A percentile compares a stretch with the other conserved stretches of the same genome.
These are phyloP conservation scores for Rhodosporidiobolus sp. DNA, from an alignment of 768 basidiomycete genomes.

Conservation along the genomic window DNA sequence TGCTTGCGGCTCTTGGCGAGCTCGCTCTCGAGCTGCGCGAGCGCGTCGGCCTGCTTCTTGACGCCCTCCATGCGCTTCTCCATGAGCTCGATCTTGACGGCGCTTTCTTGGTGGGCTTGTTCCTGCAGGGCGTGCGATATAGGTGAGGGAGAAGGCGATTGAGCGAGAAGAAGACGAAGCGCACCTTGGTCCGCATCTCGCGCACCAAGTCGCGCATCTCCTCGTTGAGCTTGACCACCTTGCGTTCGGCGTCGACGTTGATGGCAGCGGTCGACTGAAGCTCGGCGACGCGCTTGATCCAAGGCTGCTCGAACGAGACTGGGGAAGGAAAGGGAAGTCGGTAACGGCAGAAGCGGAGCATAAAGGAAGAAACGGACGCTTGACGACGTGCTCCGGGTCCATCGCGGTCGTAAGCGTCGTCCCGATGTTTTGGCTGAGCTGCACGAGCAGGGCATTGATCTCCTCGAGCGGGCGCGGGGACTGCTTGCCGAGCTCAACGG, in stretches of 20 bases:
- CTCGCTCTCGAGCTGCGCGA: slow-evolving; percentile 75
- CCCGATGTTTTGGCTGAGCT: slow-evolving; percentile 68
- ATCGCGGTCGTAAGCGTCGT: slow-evolving; percentile 67
- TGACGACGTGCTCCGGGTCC: slow-evolving; percentile 73
- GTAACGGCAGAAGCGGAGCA: not conserved
- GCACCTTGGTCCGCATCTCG: slow-evolving; percentile 57
- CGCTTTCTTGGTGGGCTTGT: slow-evolving; percentile 79
- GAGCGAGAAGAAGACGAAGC: too few relatives aligned
- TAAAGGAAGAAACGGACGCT: slow-evolving; percentile 58
- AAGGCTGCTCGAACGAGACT: slow-evolving; percentile 66
- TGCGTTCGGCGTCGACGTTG: slow-evolving; percentile 88
- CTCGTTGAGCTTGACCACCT: slow-evolving; percentile 77
- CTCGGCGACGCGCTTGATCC: slow-evolving; percentile 75
- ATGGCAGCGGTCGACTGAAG: slow-evolving; percentile 77
- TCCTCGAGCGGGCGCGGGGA: slow-evolving; percentile 33
- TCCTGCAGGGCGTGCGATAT: slow-evolving; percentile 57
- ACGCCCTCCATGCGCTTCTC: slow-evolving; percentile 86
- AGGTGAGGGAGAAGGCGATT: too few relatives aligned
- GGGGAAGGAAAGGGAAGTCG: not conserved
- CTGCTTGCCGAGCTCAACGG: slow-evolving; percentile 58
- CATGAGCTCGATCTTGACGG: slow-evolving; percentile 91
- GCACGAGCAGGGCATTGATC: slow-evolving; percentile 55
- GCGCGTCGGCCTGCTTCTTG: slow-evolving; percentile 71
- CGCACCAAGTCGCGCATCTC: slow-evolving; percentile 84
- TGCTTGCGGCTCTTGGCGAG: slow-evolving; percentile 78